These are phyloP conservation scores for Oryza glumipatula DNA, from an alignment of 176 grass and related monocot species.

Conservation along the genomic window DNA sequence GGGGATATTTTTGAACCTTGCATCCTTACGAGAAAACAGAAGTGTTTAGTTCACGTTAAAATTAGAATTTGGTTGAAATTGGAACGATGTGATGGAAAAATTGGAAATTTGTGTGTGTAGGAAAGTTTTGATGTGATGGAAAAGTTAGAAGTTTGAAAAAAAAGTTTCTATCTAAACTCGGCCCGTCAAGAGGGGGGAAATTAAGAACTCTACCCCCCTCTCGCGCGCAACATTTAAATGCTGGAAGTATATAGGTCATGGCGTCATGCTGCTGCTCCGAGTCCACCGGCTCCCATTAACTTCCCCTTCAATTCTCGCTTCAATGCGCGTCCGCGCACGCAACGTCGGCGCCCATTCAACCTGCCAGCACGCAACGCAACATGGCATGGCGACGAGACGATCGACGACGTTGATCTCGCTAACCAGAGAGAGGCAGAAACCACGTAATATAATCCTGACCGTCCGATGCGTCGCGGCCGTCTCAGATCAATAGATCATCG, in stretches of 20 bases:
- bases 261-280: not conserved
- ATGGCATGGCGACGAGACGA: not conserved
- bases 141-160: no score
- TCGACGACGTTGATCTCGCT: not conserved
- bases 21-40: not conserved
- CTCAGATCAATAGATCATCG: not conserved
- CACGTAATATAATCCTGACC: not conserved
- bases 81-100: no score
- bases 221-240: no score
- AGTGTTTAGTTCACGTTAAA: not conserved
- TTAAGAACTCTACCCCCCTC: constrained; percentile 21
- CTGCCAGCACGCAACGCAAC: not conserved
- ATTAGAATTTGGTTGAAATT: no score
- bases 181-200: not conserved
- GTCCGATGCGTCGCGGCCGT: constrained; percentile 11
- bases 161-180: no score
- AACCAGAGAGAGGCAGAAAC: not conserved
- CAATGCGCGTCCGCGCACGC: constrained; percentile 35
- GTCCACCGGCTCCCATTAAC: constrained; percentile 56
- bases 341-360: constrained; percentile 23
- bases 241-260: not conserved
- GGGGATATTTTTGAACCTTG: not conserved
- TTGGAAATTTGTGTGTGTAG: no score
- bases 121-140: no score
- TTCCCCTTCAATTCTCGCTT: constrained; percentile 57